A percentile compares a stretch with the other conserved stretches of the same genome.
phyloP scores from a whole-genome alignment of 495 filamentous ascomycete genomes.

The Talaromyces wortmannii region DNA sequence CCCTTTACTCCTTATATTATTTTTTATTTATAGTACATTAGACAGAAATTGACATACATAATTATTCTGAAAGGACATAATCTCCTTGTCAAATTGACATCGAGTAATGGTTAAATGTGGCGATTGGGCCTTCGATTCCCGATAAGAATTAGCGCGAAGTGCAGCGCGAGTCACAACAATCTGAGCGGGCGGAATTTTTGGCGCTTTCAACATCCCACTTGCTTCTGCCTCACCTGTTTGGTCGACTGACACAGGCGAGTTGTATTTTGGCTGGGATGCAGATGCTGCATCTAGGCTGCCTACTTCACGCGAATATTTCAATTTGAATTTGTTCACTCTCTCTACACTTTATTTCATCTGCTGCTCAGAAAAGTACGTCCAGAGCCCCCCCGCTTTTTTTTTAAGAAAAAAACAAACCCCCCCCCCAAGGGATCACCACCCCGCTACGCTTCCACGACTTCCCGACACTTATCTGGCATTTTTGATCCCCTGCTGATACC shows the following conservation, averaged over 20 bases:
- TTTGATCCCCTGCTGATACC: neutral
- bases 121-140: neutral
- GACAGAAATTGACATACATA: neutral
- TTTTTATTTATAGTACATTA: neutral
- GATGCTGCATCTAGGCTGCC: slow-evolving; percentile 1
- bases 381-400: slow-evolving; percentile 3
- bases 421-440: neutral
- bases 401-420: slow-evolving; percentile 2
- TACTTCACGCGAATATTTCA: neutral
- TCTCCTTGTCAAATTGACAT: neutral
- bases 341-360: neutral
- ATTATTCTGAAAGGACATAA: neutral
- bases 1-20: too few species aligned
- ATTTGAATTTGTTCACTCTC: neutral
- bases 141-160: neutral
- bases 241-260: neutral
- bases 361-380: neutral
- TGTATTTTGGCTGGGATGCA: slow-evolving; percentile 3
- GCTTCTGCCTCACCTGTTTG: neutral
- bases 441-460: neutral
- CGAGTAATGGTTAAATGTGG: neutral
- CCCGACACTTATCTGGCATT: neutral
- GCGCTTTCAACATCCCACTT: neutral
- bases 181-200: neutral
- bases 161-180: slow-evolving; percentile 2